A percentile compares a stretch with the other conserved stretches of the same genome.
These are phyloP conservation scores for Phytopythium montanum DNA, from an alignment of 352 stramenopile genomes.

Conservation along the genomic window DNA sequence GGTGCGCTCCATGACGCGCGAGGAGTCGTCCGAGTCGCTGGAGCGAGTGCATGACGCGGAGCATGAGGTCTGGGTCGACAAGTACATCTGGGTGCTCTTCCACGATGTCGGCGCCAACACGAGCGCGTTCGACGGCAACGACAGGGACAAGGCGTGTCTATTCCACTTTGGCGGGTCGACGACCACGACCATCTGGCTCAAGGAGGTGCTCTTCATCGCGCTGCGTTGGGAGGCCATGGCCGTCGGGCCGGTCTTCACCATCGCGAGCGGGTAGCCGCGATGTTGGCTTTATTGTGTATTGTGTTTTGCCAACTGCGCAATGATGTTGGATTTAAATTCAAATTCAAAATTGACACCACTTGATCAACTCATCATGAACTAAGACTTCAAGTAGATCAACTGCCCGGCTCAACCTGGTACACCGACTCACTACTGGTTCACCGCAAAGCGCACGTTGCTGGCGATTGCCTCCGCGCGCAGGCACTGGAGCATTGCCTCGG, in stretches of 20 bases:
- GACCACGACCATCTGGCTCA: slow-evolving; percentile 49
- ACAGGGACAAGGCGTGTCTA: slow-evolving; percentile 18
- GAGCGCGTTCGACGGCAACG: not conserved
- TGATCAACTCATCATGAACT: no score
- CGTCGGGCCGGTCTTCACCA: slow-evolving; percentile 44
- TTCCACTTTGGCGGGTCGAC: slow-evolving; percentile 65
- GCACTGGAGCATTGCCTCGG: no score
- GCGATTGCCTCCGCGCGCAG: no score
- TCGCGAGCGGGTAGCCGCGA: slow-evolving; percentile 19
- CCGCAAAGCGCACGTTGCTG: no score
- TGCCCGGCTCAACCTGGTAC: no score
- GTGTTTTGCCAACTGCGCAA: no score
- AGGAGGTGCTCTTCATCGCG: slow-evolving; percentile 65
- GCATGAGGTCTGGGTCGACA: slow-evolving; percentile 48
- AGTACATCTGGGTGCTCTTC: slow-evolving; percentile 65
- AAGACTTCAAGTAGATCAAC: no score
- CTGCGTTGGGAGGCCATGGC: slow-evolving; percentile 62
- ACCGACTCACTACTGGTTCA: no score
- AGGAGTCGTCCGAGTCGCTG: slow-evolving; percentile 8
- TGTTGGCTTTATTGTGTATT: no score
- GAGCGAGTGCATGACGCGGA: not conserved
- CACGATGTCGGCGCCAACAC: slow-evolving; percentile 21
- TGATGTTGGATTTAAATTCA: no score
- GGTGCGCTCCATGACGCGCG: slow-evolving; percentile 6
- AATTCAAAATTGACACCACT: no score